Percentiles rank a stretch among this genome's conserved stretches.
phyloP scores from a whole-genome alignment of 129 eudicot genomes.

The Solidago caesia region DNA sequence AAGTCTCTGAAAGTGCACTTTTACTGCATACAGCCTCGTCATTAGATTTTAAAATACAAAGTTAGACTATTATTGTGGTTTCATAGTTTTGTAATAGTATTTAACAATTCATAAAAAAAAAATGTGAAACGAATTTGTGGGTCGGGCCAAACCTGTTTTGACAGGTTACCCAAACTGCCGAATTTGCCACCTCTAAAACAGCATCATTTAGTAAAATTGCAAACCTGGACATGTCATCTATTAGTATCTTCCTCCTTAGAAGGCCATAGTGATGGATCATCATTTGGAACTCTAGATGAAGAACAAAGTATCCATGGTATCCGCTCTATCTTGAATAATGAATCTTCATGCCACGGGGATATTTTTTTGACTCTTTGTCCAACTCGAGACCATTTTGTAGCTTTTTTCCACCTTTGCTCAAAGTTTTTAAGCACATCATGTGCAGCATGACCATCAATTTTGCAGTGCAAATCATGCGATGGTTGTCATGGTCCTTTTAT shows the following conservation, averaged over 20 bases:
- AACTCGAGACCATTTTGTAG: constrained; percentile 51
- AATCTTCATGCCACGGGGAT: constrained; percentile 67
- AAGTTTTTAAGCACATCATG: constrained; percentile 76
- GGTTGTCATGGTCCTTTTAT: constrained; percentile 63
- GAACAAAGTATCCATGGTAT: constrained; percentile 62
- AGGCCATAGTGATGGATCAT: constrained; percentile 37
- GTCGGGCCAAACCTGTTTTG: background rate
- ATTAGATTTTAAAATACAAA: background rate
- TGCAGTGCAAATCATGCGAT: constrained; percentile 81
- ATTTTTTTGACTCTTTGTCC: constrained; percentile 45
- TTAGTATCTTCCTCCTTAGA: constrained; percentile 56
- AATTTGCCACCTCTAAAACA: background rate
- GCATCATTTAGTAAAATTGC: background rate
- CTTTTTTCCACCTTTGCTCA: constrained; percentile 77
- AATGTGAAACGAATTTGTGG: background rate
- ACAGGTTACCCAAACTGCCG: background rate
- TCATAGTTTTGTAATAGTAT: background rate
- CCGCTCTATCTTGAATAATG: constrained; percentile 50
- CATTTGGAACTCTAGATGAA: constrained; percentile 33
- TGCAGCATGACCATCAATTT: constrained; percentile 75
- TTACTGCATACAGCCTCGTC: background rate
- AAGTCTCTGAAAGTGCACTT: background rate
- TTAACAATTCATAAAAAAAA: background rate
- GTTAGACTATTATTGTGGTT: background rate
- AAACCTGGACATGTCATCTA: constrained; percentile 79